Base-by-base conservation (phyloP, 2,329 filamentous ascomycete genomes). In the Ramularia collo-cygni region DNA sequence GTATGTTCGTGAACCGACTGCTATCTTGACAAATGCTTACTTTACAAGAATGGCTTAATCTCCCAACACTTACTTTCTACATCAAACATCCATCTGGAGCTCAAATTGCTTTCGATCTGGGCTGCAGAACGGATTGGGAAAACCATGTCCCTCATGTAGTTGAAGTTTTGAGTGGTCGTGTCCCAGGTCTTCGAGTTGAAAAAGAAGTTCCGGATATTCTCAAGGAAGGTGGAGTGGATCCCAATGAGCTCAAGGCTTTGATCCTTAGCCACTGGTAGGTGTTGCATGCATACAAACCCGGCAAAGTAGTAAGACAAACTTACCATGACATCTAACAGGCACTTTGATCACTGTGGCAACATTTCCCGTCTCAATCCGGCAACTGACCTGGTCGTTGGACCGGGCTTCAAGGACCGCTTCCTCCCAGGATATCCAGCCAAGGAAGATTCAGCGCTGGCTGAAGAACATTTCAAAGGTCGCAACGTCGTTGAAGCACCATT, bases 291-390 rank as follows among this genome's bases (percentile, higher is more conserved):
- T 14, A 4, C 13, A 18, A 15, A 17, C n/a, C 37, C 38, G 34
- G 14, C 15, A 51, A 32, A 40, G 27, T 26, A 9, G 13, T 10
- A 29, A n/a, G 16, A 21, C 14, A 33, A 28, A 56, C 67, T 71
- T 44, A 7, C 21, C 10, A 9, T 8, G 19, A n/a, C 7, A 31
- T 10, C 40, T 55, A 21, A 29, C 30, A 33, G 30, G 30, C 19
- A 38, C 28, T 70, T 61, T 54, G 74, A 77, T 49, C 75, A 77
- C 40, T 69, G 66, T 7, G 75, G 74, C 0, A 68, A 76, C 39
- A 61, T 66, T 0, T 64, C 65, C 0, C 58, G 54, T 0, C 77
- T 77, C 35, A 70, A 71, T 1, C 1, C 48, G 0, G 56, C 48
- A 1, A 73, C 71, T 1, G 62, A 68, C 7, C 49, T 78, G 0